Percentiles rank a stretch among this genome's conserved stretches.
phyloP scores from a whole-genome alignment of 1,139 yeast species.

The Suhomyces chickasaworum region DNA sequence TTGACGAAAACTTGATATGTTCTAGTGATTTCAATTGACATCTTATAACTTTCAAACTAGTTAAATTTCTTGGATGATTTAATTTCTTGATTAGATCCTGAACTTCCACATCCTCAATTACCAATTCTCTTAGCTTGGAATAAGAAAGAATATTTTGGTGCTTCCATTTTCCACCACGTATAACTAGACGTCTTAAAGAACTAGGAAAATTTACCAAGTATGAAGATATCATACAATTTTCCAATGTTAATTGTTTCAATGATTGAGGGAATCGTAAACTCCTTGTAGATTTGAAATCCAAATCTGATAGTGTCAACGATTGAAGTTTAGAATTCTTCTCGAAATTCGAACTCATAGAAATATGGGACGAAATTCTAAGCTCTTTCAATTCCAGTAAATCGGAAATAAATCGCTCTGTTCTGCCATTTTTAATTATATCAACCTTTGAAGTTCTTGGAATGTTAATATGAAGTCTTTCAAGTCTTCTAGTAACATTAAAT shows the following conservation, averaged over 20 bases:
- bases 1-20: conserved; percentile 7
- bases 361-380: conserved; percentile 13
- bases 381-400: conserved; percentile 13
- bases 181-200: conserved; percentile 12
- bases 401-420: conserved; percentile 15
- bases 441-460: conserved; percentile 5
- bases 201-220: conserved; percentile 16
- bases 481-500: conserved; percentile 16
- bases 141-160: conserved; percentile 14
- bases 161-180: conserved; percentile 18
- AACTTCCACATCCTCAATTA: conserved; percentile 13
- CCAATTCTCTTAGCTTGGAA: conserved; percentile 14
- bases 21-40: conserved; percentile 12
- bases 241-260: conserved; percentile 13
- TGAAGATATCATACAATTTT: conserved; percentile 17
- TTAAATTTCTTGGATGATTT: conserved; percentile 10
- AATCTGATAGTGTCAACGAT: conserved; percentile 15
- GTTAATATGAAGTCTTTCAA: conserved; percentile 15
- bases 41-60: conserved; percentile 10
- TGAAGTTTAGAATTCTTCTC: conserved; percentile 14
- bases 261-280: conserved; percentile 15
- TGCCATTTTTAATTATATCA: conserved; percentile 14
- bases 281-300: conserved; percentile 14
- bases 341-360: conserved; percentile 13
- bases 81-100: conserved; percentile 12